Base-by-base conservation (phyloP, 164 flowering plant genomes). In the Magnolia kwangsiensis region DNA sequence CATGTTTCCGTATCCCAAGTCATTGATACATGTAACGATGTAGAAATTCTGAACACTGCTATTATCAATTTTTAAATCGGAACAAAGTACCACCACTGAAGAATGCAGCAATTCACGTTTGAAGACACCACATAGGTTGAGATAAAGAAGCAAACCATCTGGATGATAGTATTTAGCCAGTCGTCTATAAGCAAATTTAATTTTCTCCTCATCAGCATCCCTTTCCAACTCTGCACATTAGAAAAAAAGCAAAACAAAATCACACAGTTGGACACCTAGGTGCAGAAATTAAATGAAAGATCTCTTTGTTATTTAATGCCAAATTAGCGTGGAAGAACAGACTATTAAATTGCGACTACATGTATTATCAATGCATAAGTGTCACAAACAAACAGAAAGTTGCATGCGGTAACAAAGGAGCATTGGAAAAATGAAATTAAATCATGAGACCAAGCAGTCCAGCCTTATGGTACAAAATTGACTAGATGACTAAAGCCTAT, bases 161-260 rank as follows among this genome's bases (percentile, higher is more conserved):
- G 99, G 98, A 76, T 96, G 99, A 83, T 93, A 96, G 67, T 78
- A 93, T 82, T 96, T 93, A 74, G 95, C 99, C 82, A 96, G 86
- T 37, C 97, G 90, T 81, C 99, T 84, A 74, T 96, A 96, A 3
- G 99, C 88, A 72, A 84, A 50, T 84, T 96, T 96, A 74, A 96
- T 92, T 79, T 87, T 83, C 78, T 96, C 97, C 16, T 91, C 99
- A 85, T 91, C 93, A 68, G 98, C 99, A 83, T 90, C 93, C 78
- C 92, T 82, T 74, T 93, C 97, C 77, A 96, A 75, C 78, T 93
- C 99, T 95, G 92, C 50, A 75, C 16, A 63, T 73, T 21, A 72
- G 64, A 29, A 66, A 59, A 21, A 63, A 67, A 67, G n/a, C 31
- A 65, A 19, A 23, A 65, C 14, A 16, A 8, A 16, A 55, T 55